phyloP scores from a whole-genome alignment of 257 asterid genomes.

The Cynanchum wilfordii region DNA sequence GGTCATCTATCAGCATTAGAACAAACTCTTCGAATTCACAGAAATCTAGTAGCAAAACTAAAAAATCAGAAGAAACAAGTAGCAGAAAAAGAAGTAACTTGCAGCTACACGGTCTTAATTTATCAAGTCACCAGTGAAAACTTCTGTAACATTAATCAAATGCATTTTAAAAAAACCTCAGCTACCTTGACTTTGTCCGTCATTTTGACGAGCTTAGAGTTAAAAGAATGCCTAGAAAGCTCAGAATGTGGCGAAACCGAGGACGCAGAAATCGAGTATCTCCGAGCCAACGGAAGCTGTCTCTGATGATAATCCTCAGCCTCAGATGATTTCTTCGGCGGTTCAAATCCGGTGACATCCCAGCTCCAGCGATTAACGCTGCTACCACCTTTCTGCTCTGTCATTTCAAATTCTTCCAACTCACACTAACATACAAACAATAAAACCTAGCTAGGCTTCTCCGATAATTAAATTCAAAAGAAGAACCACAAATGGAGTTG shows the following conservation, averaged over 20 bases:
- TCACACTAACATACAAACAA: background rate
- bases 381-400: conserved; percentile 63
- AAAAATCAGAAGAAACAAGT: background rate
- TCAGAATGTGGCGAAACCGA: conserved; percentile 46
- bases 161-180: background rate
- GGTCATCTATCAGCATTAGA: background rate
- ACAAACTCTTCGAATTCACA: background rate
- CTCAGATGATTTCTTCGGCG: conserved; percentile 61
- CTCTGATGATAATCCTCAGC: conserved; percentile 45
- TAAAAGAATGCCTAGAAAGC: conserved; percentile 46
- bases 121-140: background rate
- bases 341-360: conserved; percentile 96
- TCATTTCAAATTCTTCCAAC: conserved; percentile 33
- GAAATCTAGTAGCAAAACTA: background rate
- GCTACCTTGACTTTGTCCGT: conserved; percentile 78
- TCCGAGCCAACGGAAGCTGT: conserved; percentile 38
- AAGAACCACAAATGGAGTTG: conserved; percentile 16
- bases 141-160: background rate
- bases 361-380: conserved; percentile 85
- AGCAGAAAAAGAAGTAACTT: background rate
- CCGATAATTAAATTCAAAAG: background rate
- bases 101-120: conserved; percentile 3
- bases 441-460: background rate
- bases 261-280: conserved; percentile 72
- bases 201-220: conserved; percentile 59